phyloP scores from a whole-genome alignment of 2,329 filamentous ascomycete species.

The Colletotrichum sp. region DNA sequence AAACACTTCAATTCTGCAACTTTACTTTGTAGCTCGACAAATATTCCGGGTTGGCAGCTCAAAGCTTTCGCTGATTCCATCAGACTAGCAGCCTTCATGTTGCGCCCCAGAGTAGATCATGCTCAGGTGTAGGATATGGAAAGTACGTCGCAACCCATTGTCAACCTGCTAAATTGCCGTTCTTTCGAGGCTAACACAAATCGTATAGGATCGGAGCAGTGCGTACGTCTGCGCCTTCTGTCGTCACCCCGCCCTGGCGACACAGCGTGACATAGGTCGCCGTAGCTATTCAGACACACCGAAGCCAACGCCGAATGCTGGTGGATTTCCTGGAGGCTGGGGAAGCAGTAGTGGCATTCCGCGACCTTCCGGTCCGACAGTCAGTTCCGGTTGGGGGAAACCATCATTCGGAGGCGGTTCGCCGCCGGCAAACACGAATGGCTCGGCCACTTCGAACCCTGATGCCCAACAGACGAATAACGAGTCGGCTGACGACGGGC shows the following conservation, averaged over 20 bases:
- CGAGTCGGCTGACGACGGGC: slow-evolving; percentile 4
- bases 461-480: not conserved
- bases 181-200: slow-evolving; percentile 4
- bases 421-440: not conserved
- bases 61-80: not conserved
- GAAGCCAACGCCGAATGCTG: not conserved
- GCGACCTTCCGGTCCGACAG: not conserved
- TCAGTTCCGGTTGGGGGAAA: slow-evolving; percentile 7
- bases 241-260: slow-evolving; percentile 27
- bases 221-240: slow-evolving; percentile 47
- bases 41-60: not conserved
- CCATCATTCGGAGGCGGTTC: not conserved
- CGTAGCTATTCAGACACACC: slow-evolving; percentile 17
- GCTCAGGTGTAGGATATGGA: slow-evolving; percentile 47
- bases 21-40: not conserved
- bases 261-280: not conserved
- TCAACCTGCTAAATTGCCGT: not conserved
- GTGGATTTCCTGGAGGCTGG: not conserved
- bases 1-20: not conserved
- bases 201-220: slow-evolving; percentile 37
- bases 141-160: slow-evolving; percentile 32
- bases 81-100: slow-evolving; percentile 7
- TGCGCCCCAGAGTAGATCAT: slow-evolving; percentile 30
- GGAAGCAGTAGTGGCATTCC: not conserved
- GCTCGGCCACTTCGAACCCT: not conserved